A percentile compares a stretch with the other conserved stretches of the same genome.
These are phyloP conservation scores for Dactylorhiza incarnata DNA, from an alignment of 106 monocot species.

Conservation along the genomic window DNA sequence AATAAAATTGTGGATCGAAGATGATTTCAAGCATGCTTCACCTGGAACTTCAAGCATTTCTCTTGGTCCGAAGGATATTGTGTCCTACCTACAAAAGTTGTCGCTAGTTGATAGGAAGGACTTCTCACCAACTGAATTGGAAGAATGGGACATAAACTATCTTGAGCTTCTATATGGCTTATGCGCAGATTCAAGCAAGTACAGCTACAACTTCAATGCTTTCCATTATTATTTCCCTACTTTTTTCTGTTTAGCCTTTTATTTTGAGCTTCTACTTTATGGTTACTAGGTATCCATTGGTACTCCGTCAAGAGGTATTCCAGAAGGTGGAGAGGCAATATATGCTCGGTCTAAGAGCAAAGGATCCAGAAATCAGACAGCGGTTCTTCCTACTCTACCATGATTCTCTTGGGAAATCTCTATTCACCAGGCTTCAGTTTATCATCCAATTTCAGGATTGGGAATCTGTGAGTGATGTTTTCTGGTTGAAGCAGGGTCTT, in stretches of 20 bases:
- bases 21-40: constrained; percentile 41
- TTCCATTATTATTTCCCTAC: neutral
- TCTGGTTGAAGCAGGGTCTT: constrained; percentile 97
- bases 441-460: constrained; percentile 94
- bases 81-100: constrained; percentile 83
- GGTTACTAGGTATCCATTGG: constrained; percentile 47
- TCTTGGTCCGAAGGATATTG: constrained; percentile 71
- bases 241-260: neutral
- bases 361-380: constrained; percentile 74
- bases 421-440: constrained; percentile 82
- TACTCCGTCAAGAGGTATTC: constrained; percentile 83
- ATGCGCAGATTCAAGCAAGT: constrained; percentile 89
- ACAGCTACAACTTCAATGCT: constrained; percentile 11
- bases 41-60: constrained; percentile 33
- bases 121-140: constrained; percentile 42
- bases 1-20: constrained; percentile 81
- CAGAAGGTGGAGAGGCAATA: constrained; percentile 91
- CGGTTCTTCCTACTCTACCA: constrained; percentile 86
- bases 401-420: constrained; percentile 61
- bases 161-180: constrained; percentile 87
- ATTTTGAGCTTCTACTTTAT: neutral
- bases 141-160: constrained; percentile 95
- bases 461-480: constrained; percentile 96
- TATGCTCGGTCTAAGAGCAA: constrained; percentile 94
- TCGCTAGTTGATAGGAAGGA: constrained; percentile 77